Percentiles rank a stretch among this genome's conserved stretches.
Conservation (phyloP, 306 rosid species). For the Hylodesmum podocarpum region DNA sequence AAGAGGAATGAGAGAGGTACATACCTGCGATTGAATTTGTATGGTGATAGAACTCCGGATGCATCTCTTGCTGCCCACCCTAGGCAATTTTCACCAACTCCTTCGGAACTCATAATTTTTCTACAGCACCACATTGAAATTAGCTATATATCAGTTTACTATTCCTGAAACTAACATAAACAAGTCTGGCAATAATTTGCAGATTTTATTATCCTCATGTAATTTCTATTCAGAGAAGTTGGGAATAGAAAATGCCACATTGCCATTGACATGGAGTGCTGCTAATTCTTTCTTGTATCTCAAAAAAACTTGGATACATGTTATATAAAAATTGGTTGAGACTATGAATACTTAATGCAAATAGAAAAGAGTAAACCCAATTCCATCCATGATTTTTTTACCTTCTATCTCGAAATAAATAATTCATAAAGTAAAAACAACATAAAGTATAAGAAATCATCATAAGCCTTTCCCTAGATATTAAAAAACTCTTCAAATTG, state of each 20-base stretch:
- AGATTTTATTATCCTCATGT: neutral
- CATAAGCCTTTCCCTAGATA: too few species aligned
- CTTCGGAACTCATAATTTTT: conserved; percentile 47
- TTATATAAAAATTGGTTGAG: too few species aligned
- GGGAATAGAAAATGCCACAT: neutral
- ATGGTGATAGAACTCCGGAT: conserved; percentile 69
- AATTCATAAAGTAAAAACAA: too few species aligned
- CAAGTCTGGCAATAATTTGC: neutral
- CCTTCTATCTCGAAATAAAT: too few species aligned
- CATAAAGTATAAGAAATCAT: too few species aligned
- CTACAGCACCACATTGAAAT: conserved; percentile 6
- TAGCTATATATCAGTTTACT: neutral
- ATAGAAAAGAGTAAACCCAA: too few species aligned
- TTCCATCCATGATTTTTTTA: too few species aligned
- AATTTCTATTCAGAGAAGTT: neutral
- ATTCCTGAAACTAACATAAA: neutral
- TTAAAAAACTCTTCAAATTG: too few species aligned
- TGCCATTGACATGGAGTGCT: neutral
- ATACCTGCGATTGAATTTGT: conserved; percentile 74
- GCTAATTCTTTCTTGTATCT: too few species aligned
- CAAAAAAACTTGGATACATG: too few species aligned
- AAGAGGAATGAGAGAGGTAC: conserved; percentile 7
- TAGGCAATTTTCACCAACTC: conserved; percentile 51
- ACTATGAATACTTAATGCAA: too few species aligned
- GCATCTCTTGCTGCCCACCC: conserved; percentile 86